These are phyloP conservation scores for Flaveria trinervia DNA, from an alignment of 129 eudicot species.

Conservation along the genomic window DNA sequence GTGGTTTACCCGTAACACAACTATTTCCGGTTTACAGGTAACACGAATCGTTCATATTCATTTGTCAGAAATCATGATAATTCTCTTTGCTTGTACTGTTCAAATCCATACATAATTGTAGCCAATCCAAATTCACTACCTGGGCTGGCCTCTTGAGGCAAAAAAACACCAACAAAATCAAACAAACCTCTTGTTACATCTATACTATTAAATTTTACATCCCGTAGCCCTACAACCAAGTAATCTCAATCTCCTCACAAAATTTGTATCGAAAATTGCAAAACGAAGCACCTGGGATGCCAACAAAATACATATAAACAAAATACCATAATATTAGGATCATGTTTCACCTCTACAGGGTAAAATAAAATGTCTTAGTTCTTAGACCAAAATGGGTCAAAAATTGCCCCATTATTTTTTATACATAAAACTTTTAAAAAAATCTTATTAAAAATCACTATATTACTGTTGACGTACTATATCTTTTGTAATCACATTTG, in stretches of 20 bases:
- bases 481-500: not conserved
- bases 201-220: slow-evolving; percentile 30
- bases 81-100: slow-evolving; percentile 13
- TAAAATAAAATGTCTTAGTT: not conserved
- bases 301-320: not conserved
- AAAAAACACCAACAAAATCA: slow-evolving; percentile 25
- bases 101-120: no score
- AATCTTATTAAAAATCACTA: not conserved
- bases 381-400: not conserved
- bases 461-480: no score
- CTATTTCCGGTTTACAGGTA: no score
- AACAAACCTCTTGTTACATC: slow-evolving; percentile 27
- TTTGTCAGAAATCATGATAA: not conserved
- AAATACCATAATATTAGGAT: not conserved
- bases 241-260: slow-evolving; percentile 31
- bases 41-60: no score
- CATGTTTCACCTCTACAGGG: not conserved
- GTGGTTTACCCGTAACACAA: no score
- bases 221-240: slow-evolving; percentile 1
- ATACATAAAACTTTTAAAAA: not conserved
- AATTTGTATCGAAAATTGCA: slow-evolving; percentile 27
- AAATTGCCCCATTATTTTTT: not conserved
- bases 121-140: slow-evolving; percentile 4
- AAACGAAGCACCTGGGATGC: slow-evolving; percentile 27
- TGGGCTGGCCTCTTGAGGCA: slow-evolving; percentile 18